phyloP scores from a whole-genome alignment of 306 rosid species.

The Alnus rubra region DNA sequence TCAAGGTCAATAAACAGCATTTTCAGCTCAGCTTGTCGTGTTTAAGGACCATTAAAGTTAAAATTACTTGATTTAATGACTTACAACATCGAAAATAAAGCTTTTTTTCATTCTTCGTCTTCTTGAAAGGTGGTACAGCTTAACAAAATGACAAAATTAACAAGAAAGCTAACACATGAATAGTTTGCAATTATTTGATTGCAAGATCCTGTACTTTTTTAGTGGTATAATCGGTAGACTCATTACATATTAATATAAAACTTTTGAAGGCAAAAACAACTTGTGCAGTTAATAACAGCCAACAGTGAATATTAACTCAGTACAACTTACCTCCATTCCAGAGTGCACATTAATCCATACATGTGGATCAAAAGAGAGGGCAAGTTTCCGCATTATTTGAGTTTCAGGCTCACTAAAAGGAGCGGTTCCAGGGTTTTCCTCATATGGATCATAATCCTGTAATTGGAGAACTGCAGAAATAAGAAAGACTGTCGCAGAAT shows the following conservation, averaged over 20 bases:
- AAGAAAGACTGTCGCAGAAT: slow-evolving; percentile 15
- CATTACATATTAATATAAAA: slow-evolving; percentile 9
- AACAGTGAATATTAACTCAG: not conserved
- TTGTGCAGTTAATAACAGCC: not conserved
- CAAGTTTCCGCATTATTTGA: slow-evolving; percentile 90
- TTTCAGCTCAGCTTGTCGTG: not conserved
- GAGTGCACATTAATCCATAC: slow-evolving; percentile 97
- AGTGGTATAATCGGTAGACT: not conserved
- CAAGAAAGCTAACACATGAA: not conserved
- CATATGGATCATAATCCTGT: slow-evolving; percentile 97
- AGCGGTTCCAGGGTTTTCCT: slow-evolving; percentile 89
- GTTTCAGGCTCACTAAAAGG: slow-evolving; percentile 99
- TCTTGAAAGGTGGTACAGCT: not conserved
- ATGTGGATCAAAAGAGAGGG: slow-evolving; percentile 87
- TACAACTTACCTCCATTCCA: slow-evolving; percentile 83
- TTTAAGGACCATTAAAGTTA: not conserved
- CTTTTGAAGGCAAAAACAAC: slow-evolving; percentile 8
- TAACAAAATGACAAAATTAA: not conserved
- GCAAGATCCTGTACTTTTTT: not conserved
- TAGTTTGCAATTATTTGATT: not conserved
- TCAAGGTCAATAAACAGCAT: not conserved
- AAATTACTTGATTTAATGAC: too few relatives aligned
- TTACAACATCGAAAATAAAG: not conserved
- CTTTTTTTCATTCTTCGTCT: not conserved
- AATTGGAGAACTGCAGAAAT: slow-evolving; percentile 24